Evolutionary conservation across 768 basidiomycete genomes (phyloP), one percentile per base, ranked within the genome.

Genomic region (Albatrellus ellisii): DNA sequence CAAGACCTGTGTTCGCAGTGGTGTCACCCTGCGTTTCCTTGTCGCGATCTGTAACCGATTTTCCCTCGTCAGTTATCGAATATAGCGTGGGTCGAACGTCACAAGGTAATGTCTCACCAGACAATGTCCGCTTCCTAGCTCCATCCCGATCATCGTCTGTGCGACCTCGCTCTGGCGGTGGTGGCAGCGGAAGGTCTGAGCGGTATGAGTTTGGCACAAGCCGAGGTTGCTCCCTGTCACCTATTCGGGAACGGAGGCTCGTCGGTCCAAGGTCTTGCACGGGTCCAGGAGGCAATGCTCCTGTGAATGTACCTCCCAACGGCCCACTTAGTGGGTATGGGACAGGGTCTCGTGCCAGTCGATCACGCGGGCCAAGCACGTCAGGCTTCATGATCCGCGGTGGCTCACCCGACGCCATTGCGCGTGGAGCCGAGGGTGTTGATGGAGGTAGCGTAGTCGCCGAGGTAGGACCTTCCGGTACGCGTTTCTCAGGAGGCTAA

Each of bases 381-480:
- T 73, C 72, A 12, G 53, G 50, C 56, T 71, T 76, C 39, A 48
- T 54, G 25, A 54, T 52, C 46, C 72, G 63, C 9, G 64, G 52
- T 22, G 59, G 46, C 35, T 75, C 72, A 33, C 57, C 57, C 12
- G 67, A 61, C 14, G 75, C 70, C 79, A 82, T 82, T 3, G 79
- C 77, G 49, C 81, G 69, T 6, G 82, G 82, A 6, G 69, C 82
- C 29, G 79, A 81, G 15, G 80, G 80, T 4, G 75, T 74, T 29
- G 61, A 70, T 8, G 76, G 65, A 9, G 76, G 73, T 26, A 75
- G 57, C 17, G 61, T 55, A 20, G 62, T 55, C 0, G 52, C 50
- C 8, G 48, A 46, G 11, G 58, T 55, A 8, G 69, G 71, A 7
- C 67, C 69, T 6, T 80, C 78, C 5, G 68, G 66, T 38, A 64